These are phyloP conservation scores for Linnemannia exigua DNA, from an alignment of 192 early-diverging fungal genomes.

Conservation along the genomic window DNA sequence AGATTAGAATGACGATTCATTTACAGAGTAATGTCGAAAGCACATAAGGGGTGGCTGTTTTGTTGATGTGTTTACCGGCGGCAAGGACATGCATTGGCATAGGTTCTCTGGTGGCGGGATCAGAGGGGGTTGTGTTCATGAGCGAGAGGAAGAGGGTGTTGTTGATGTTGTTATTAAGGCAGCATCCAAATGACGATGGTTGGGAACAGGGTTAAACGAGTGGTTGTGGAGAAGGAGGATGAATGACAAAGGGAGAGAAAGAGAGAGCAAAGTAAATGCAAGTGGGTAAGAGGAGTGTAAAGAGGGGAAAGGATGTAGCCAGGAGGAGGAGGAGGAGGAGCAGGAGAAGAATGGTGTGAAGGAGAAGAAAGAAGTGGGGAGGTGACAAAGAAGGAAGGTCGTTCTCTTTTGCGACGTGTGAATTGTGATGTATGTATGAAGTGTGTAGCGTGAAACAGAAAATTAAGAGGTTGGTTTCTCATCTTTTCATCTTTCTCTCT, in stretches of 20 bases:
- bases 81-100: not conserved
- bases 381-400: no score
- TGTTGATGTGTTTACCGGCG: not conserved
- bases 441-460: not conserved
- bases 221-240: constrained; percentile 3
- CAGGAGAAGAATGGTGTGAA: not conserved
- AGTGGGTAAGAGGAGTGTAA: not conserved
- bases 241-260: not conserved
- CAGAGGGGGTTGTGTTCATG: not conserved
- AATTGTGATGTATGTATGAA: no score
- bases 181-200: not conserved
- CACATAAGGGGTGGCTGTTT: not conserved
- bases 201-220: not conserved
- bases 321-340: not conserved
- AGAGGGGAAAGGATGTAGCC: not conserved
- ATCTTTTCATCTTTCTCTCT: not conserved
- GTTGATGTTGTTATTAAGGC: not conserved
- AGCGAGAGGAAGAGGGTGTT: not conserved
- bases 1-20: not conserved
- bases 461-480: not conserved
- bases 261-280: not conserved
- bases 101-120: not conserved
- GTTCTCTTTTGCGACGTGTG: no score
- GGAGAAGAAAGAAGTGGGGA: not conserved
- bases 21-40: not conserved